These are phyloP conservation scores for Exophiala calicioides DNA, from an alignment of 2,329 filamentous ascomycete species.

Conservation along the genomic window DNA sequence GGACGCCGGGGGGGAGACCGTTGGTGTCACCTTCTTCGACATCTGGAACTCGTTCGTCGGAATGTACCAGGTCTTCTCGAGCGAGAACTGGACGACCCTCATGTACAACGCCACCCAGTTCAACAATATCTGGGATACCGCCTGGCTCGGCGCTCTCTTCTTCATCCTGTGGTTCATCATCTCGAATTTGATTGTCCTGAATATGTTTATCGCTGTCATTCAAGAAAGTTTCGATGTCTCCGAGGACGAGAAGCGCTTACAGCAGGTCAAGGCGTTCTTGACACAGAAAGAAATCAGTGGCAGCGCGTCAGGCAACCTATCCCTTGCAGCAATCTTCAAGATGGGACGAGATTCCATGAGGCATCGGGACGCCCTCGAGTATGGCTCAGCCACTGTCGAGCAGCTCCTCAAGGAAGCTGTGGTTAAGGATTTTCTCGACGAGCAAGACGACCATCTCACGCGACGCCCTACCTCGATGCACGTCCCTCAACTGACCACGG, in stretches of 20 bases:
- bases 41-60: slow-evolving; percentile 96
- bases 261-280: slow-evolving; percentile 93
- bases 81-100: slow-evolving; percentile 91
- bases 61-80: slow-evolving; percentile 96
- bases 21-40: slow-evolving; percentile 76
- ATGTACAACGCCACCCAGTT: slow-evolving; percentile 78
- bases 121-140: slow-evolving; percentile 66
- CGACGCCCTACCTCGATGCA: slow-evolving; percentile 34
- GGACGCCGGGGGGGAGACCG: slow-evolving; percentile 63
- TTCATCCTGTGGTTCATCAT: slow-evolving; percentile 95
- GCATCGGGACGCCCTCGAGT: slow-evolving; percentile 80
- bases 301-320: slow-evolving; percentile 66
- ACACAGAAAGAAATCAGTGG: slow-evolving; percentile 82
- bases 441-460: slow-evolving; percentile 50
- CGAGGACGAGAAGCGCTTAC: slow-evolving; percentile 94
- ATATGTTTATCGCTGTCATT: slow-evolving; percentile 99
- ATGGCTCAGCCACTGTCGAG: slow-evolving; percentile 86
- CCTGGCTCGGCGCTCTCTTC: slow-evolving; percentile 90
- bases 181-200: slow-evolving; percentile 91
- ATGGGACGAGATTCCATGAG: slow-evolving; percentile 62
- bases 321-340: slow-evolving; percentile 70
- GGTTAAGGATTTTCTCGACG: slow-evolving; percentile 90
- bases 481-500: slow-evolving; percentile 43
- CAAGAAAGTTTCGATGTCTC: slow-evolving; percentile 99
- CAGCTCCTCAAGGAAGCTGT: slow-evolving; percentile 97